These are phyloP conservation scores for Chaetomium sp. DNA, from an alignment of 2,329 filamentous ascomycete genomes.

Conservation along the genomic window DNA sequence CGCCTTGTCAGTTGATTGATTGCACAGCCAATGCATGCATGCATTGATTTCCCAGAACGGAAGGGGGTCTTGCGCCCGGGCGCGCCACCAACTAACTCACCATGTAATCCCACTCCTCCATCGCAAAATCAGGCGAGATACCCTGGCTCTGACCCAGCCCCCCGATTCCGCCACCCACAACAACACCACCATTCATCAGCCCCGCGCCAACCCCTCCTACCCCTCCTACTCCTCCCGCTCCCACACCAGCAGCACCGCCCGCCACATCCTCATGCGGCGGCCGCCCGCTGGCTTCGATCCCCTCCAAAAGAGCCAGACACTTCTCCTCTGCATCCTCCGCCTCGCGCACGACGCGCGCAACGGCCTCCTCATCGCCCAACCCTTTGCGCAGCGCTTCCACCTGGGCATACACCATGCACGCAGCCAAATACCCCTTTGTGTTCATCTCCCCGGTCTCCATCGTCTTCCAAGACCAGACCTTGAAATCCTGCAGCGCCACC, in stretches of 20 bases:
- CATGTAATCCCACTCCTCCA: constrained; percentile 38
- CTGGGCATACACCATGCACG: constrained; percentile 33
- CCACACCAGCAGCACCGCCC: too few species aligned
- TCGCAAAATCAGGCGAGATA: background rate
- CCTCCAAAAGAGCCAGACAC: constrained; percentile 25
- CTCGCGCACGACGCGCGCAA: constrained; percentile 30
- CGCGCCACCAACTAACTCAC: constrained; percentile 25
- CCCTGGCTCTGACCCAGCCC: constrained; percentile 1
- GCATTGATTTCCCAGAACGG: background rate
- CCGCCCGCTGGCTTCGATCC: constrained; percentile 14
- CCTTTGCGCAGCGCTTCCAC: constrained; percentile 37
- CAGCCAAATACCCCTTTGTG: constrained; percentile 44
- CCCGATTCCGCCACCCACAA: constrained; percentile 19
- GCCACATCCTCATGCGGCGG: constrained; percentile 10
- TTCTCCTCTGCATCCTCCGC: constrained; percentile 24
- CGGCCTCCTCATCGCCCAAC: constrained; percentile 29
- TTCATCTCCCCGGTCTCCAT: constrained; percentile 49
- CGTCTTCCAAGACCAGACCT: constrained; percentile 33
- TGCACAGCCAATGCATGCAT: background rate
- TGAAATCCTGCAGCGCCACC: constrained; percentile 35
- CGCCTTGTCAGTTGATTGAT: background rate
- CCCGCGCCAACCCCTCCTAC: too few species aligned
- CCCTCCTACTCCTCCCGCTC: too few species aligned
- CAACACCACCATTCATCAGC: background rate
- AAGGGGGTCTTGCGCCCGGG: background rate